Percentiles rank a stretch among this genome's conserved stretches.
phyloP scores from a whole-genome alignment of 23 red algal species.

The Gracilariopsis chorda region DNA sequence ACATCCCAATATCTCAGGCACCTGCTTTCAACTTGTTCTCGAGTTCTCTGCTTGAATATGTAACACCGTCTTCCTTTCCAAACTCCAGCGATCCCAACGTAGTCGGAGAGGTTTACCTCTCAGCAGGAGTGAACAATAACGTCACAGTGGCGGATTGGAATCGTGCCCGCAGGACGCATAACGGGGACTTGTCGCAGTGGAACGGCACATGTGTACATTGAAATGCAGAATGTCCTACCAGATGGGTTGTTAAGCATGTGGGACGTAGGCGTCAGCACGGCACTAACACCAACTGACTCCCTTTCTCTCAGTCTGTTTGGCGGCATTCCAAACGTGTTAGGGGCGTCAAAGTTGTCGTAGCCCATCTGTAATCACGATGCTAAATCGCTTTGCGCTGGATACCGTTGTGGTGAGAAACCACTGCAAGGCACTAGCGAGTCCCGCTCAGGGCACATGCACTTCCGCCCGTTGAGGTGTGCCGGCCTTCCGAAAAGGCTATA shows the following conservation, averaged over 20 bases:
- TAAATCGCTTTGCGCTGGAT: no score
- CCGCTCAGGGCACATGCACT: no score
- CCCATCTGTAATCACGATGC: no score
- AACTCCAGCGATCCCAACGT: background rate
- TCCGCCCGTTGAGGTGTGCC: no score
- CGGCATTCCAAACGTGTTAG: conserved; percentile 16
- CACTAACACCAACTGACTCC: background rate
- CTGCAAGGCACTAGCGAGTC: no score
- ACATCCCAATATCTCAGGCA: background rate
- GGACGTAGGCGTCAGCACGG: background rate
- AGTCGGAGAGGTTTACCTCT: background rate
- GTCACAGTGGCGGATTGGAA: conserved; percentile 17
- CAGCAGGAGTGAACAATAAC: background rate
- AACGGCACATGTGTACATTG: background rate
- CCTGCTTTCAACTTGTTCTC: background rate
- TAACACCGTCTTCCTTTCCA: background rate
- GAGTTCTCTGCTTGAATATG: background rate
- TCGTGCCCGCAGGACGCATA: background rate
- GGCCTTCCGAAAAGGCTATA: no score
- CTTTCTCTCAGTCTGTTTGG: background rate
- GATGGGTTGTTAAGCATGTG: conserved; percentile 2
- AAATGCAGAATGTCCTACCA: background rate
- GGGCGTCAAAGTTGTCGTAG: no score
- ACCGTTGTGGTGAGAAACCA: no score
- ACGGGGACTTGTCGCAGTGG: background rate